phyloP scores from a whole-genome alignment of 2,329 filamentous ascomycete species.

The Talaromyces rugulosus region DNA sequence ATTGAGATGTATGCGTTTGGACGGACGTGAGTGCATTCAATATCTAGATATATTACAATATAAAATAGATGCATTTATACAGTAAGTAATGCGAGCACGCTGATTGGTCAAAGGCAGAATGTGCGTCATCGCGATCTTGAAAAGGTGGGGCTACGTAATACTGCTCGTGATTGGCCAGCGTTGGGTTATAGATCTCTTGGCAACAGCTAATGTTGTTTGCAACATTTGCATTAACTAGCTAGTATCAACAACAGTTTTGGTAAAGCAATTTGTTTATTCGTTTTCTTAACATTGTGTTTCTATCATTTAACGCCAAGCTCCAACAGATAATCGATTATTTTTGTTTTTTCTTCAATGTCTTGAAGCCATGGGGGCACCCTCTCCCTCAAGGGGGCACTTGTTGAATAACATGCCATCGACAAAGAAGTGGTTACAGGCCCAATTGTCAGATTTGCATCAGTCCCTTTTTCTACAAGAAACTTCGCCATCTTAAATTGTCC shows the following conservation, averaged over 20 bases:
- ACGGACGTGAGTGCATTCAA: background rate
- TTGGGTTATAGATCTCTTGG: background rate
- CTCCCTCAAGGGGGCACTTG: too few relatives aligned
- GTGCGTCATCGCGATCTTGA: background rate
- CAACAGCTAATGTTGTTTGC: background rate
- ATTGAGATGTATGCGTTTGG: slow-evolving; percentile 13
- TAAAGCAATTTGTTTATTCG: too few relatives aligned
- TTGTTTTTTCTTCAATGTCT: background rate
- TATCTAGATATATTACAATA: too few relatives aligned
- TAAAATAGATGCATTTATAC: too few relatives aligned
- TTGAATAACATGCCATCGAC: too few relatives aligned
- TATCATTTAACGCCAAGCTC: background rate
- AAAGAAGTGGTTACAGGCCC: background rate
- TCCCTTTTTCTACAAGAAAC: background rate
- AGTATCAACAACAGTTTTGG: too few relatives aligned
- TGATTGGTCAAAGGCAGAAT: background rate
- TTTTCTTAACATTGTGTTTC: too few relatives aligned
- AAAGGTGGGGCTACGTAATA: background rate
- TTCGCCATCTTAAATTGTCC: background rate
- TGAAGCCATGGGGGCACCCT: background rate
- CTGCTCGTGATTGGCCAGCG: background rate
- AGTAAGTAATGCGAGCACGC: background rate
- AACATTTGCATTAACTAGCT: too few relatives aligned
- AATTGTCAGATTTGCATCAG: background rate
- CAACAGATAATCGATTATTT: background rate